Percentiles rank a stretch among this genome's conserved stretches.
phyloP scores from a whole-genome alignment of 495 filamentous ascomycete species.

The Aspergillus indologenus region DNA sequence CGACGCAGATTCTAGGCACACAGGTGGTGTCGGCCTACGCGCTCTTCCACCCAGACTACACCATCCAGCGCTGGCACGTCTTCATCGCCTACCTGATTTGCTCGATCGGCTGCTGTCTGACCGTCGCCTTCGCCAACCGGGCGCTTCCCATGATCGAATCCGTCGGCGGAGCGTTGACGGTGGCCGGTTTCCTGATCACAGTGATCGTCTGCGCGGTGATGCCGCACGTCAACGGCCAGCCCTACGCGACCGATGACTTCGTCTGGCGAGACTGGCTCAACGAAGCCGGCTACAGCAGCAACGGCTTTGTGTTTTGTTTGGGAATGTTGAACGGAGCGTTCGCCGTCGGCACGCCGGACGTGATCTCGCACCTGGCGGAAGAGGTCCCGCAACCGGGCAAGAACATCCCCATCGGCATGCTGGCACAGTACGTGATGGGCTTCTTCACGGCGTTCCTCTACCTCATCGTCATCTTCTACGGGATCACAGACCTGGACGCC shows the following conservation, averaged over 20 bases:
- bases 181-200: slow-evolving; percentile 66
- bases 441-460: slow-evolving; percentile 50
- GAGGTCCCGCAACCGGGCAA: slow-evolving; percentile 62
- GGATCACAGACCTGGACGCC: slow-evolving; percentile 40
- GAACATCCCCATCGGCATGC: slow-evolving; percentile 51
- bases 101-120: slow-evolving; percentile 61
- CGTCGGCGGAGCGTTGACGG: slow-evolving; percentile 64
- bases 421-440: slow-evolving; percentile 48
- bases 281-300: slow-evolving; percentile 61
- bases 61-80: slow-evolving; percentile 66
- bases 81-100: slow-evolving; percentile 68
- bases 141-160: slow-evolving; percentile 64
- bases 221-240: slow-evolving; percentile 49
- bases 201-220: slow-evolving; percentile 73
- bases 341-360: slow-evolving; percentile 76
- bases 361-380: slow-evolving; percentile 75
- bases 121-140: slow-evolving; percentile 69
- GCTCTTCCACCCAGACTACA: slow-evolving; percentile 62
- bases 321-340: slow-evolving; percentile 87
- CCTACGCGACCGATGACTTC: slow-evolving; percentile 53
- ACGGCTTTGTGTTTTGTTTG: slow-evolving; percentile 73
- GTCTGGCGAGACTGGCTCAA: slow-evolving; percentile 68
- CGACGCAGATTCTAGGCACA: slow-evolving; percentile 64
- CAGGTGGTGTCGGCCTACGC: slow-evolving; percentile 69
- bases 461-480: slow-evolving; percentile 53